A percentile compares a stretch with the other conserved stretches of the same genome.
phyloP scores from a whole-genome alignment of 2,329 filamentous ascomycete genomes.

The Neoascochyta sp. region DNA sequence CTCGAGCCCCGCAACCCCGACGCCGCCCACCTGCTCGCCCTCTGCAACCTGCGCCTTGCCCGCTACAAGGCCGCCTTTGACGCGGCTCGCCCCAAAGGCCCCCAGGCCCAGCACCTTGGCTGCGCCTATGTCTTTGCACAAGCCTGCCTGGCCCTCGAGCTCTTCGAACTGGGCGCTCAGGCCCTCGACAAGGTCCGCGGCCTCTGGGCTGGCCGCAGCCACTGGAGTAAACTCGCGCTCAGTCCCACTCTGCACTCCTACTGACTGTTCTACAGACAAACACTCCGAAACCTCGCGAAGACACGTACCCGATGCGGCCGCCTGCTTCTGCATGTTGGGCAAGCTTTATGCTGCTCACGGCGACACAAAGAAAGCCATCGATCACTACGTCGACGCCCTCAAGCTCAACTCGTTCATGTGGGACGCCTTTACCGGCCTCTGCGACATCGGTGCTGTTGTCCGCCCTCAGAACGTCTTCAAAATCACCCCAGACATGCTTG shows the following conservation, averaged over 20 bases:
- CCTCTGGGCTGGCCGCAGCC: slow-evolving; percentile 72
- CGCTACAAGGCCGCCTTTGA: slow-evolving; percentile 85
- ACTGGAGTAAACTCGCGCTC: slow-evolving; percentile 65
- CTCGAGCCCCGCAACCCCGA: slow-evolving; percentile 80
- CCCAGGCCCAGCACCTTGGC: slow-evolving; percentile 71
- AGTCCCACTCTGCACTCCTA: no score
- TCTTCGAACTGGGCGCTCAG: slow-evolving; percentile 73
- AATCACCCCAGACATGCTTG: slow-evolving; percentile 61
- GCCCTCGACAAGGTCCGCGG: slow-evolving; percentile 77
- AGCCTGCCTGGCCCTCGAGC: slow-evolving; percentile 74
- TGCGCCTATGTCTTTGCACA: slow-evolving; percentile 92
- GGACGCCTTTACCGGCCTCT: slow-evolving; percentile 89
- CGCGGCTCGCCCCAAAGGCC: slow-evolving; percentile 66
- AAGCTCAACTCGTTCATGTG: slow-evolving; percentile 95
- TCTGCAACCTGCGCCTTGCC: slow-evolving; percentile 79
- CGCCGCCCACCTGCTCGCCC: slow-evolving; percentile 74
- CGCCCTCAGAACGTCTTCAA: slow-evolving; percentile 85
- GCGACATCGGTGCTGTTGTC: slow-evolving; percentile 75
- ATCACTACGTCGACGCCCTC: slow-evolving; percentile 82
- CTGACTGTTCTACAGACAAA: slow-evolving; percentile 47
- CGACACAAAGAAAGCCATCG: slow-evolving; percentile 76
- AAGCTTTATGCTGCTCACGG: slow-evolving; percentile 81
- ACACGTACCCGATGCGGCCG: slow-evolving; percentile 75
- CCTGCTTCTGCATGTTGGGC: slow-evolving; percentile 77
- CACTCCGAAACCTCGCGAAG: slow-evolving; percentile 74